Evolutionary conservation across 495 filamentous ascomycete species (phyloP).

Genomic region (Aspergillus heteromorphus): DNA sequence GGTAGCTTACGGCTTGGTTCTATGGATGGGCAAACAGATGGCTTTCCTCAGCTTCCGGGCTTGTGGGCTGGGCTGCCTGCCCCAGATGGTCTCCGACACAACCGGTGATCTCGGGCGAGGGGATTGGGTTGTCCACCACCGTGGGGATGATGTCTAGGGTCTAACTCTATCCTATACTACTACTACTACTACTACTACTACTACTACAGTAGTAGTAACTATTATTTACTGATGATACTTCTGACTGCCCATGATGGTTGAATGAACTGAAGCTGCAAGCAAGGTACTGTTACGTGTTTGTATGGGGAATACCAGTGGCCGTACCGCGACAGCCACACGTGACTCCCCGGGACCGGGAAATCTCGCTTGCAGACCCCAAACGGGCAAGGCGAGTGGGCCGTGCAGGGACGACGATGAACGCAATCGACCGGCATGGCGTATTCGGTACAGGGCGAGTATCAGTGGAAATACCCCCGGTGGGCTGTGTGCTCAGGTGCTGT

Average conservation of each 20-base stretch:
- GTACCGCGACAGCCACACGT: constrained; percentile 1
- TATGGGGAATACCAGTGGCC: background rate
- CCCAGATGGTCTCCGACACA: too few relatives aligned
- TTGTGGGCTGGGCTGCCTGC: too few relatives aligned
- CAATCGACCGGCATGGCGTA: background rate
- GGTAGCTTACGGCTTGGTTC: background rate
- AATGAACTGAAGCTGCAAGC: too few relatives aligned
- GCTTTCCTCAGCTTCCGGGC: background rate
- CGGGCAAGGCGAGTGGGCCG: constrained; percentile 9
- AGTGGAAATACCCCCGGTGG: background rate
- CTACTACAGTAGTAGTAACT: too few relatives aligned
- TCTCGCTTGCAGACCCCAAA: constrained; percentile 12
- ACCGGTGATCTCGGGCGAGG: background rate
- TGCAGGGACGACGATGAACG: constrained; percentile 9
- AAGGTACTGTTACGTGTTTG: background rate
- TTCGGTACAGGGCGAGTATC: too few relatives aligned
- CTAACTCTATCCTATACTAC: too few relatives aligned
- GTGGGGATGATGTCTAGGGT: background rate
- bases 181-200: too few relatives aligned
- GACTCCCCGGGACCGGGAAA: background rate
- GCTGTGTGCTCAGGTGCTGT: background rate
- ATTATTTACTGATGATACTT: too few relatives aligned
- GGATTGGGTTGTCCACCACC: too few relatives aligned
- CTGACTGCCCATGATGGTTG: too few relatives aligned
- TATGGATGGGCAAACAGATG: background rate